Base-by-base conservation (phyloP, 1,284 basidiomycete species). In the Cystobasidiaceae sp. region DNA sequence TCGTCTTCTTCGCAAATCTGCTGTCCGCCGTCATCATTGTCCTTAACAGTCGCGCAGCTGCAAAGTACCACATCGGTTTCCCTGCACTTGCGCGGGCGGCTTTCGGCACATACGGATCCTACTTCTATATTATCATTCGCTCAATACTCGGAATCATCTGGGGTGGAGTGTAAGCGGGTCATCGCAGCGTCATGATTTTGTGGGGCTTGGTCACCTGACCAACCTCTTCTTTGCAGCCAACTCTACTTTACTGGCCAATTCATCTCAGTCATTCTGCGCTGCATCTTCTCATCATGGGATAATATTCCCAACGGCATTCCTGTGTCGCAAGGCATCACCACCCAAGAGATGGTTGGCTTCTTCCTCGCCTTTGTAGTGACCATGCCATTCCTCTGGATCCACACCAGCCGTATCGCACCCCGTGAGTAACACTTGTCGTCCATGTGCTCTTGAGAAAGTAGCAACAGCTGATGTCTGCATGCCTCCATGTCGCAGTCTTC, bases 61-160 rank as follows among this genome's bases (percentile, higher is more conserved):
- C 77, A 0, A 67, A 71, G 2, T 77, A 74, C 48, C 75, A 78
- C 62, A 68, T 76, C 27, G 73, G 73, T 1, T 77, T 76, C 69
- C 77, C 77, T 0, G 73, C 74, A 23, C 68, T 75, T 2, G 66
- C 69, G 0, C 60, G 77, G 0, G 57, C 68, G 25, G 67, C 71
- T 0, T 78, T 76, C 44, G 77, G 76, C n/a, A 71, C 76, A 21
- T 74, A 70, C 54, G 76, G 76, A 2, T 69, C 69, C 7, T 70
- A 75, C 49, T 74, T 76, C 73, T 74, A 75, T 1, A 69, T 75
- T n/a, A 54, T 77, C 41, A 71, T 76, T 37, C 70, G 77, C 5
- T 57, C 67, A 0, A 74, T 54, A 0, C 73, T 75, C 58, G 75
- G 75, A 5, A 71, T 72, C 32, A 68, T 78, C 5, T 78, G 77